phyloP scores from a whole-genome alignment of 768 basidiomycete species.

The Lactarius deliciosus region DNA sequence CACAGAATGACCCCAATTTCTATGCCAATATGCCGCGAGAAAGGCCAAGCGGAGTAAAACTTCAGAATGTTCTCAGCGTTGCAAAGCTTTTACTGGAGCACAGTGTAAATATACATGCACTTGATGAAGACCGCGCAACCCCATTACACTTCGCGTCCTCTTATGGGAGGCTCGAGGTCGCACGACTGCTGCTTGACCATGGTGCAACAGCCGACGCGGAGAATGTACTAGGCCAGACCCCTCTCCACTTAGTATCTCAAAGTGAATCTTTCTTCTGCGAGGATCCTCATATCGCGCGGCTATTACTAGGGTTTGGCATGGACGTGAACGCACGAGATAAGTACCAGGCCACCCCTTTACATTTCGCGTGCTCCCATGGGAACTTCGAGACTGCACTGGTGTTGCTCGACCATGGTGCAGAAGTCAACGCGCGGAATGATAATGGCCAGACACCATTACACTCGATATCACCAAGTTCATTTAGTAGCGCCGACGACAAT shows the following conservation, averaged over 20 bases:
- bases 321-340: background rate
- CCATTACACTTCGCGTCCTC: background rate
- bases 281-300: background rate
- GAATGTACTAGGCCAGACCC: background rate
- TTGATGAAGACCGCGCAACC: background rate
- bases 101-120: background rate
- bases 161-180: background rate
- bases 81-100: background rate
- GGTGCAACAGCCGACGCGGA: background rate
- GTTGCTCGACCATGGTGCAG: background rate
- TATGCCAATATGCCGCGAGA: too few species aligned
- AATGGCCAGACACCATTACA: background rate
- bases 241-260: background rate
- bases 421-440: background rate
- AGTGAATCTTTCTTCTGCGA: rapidly evolving
- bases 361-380: background rate
- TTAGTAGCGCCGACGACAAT: too few species aligned
- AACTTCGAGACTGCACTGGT: background rate
- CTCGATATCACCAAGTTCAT: background rate
- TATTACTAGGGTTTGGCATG: background rate
- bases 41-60: too few species aligned
- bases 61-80: background rate
- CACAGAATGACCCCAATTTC: rapidly evolving
- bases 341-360: background rate
- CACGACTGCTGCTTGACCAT: background rate